phyloP scores from a whole-genome alignment of 352 stramenopile genomes.

The Globisporangium parvum region DNA sequence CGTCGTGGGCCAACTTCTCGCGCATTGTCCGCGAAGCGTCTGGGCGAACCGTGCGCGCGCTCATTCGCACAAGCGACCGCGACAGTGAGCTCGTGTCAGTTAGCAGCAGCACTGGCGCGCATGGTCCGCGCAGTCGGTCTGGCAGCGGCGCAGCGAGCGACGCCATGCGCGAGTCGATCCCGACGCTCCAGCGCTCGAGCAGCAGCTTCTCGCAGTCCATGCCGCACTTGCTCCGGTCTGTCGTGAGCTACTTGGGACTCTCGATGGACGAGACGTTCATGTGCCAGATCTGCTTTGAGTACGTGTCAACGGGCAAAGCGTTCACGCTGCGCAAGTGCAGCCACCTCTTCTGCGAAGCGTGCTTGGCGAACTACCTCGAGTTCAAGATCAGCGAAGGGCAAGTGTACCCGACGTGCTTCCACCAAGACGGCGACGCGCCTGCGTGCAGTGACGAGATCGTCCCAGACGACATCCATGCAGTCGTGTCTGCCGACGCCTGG shows the following conservation, averaged over 20 bases:
- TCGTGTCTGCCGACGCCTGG: slow-evolving; percentile 48
- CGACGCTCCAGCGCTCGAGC: slow-evolving; percentile 8
- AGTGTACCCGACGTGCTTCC: slow-evolving; percentile 73
- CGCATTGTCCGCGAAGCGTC: slow-evolving; percentile 24
- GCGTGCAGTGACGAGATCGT: slow-evolving; percentile 37
- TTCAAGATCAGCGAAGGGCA: slow-evolving; percentile 67
- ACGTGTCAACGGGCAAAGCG: slow-evolving; percentile 26
- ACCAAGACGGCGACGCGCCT: slow-evolving; percentile 21
- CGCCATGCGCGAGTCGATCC: slow-evolving; percentile 7
- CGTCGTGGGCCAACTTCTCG: slow-evolving; percentile 27
- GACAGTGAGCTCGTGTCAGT: slow-evolving; percentile 10
- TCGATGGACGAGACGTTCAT: slow-evolving; percentile 66
- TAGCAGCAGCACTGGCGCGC: background rate
- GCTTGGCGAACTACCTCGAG: slow-evolving; percentile 56
- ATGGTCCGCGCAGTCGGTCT: slow-evolving; percentile 1
- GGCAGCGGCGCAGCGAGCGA: background rate
- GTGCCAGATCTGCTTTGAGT: slow-evolving; percentile 78
- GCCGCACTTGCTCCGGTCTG: slow-evolving; percentile 41
- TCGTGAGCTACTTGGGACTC: slow-evolving; percentile 46
- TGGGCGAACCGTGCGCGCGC: slow-evolving; percentile 20
- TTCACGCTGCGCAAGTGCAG: slow-evolving; percentile 39
- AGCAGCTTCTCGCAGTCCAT: slow-evolving; percentile 21
- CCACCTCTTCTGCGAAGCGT: slow-evolving; percentile 56
- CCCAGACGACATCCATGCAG: slow-evolving; percentile 33
- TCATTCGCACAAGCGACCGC: slow-evolving; percentile 19